Conservation (phyloP, 768 basidiomycete species). For the Suillus plorans region DNA sequence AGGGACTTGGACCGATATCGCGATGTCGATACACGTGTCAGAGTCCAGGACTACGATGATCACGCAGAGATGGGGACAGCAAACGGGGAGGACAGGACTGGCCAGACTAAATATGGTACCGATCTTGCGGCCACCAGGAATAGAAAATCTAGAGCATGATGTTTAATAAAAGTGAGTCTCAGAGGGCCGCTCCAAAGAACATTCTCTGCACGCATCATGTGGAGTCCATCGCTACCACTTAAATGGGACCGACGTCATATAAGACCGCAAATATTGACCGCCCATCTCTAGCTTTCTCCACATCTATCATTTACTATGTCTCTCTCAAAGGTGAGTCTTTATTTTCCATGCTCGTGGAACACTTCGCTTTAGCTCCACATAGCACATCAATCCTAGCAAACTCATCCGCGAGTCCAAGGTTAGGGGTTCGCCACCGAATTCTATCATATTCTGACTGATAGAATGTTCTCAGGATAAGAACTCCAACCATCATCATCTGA, state of each 20-base stretch:
- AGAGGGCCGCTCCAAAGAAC: too few species aligned
- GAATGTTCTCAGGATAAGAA: conserved; percentile 46
- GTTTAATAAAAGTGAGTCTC: too few species aligned
- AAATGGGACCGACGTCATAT: neutral
- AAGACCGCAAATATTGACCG: neutral
- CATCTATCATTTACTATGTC: conserved; percentile 39
- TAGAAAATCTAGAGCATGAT: too few species aligned
- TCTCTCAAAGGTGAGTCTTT: conserved; percentile 52
- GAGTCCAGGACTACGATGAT: too few species aligned
- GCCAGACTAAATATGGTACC: too few species aligned
- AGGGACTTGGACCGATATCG: conserved; percentile 11
- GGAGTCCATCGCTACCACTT: too few species aligned
- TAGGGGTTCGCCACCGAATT: conserved; percentile 11
- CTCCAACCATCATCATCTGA: conserved; percentile 35
- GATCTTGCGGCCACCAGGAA: too few species aligned
- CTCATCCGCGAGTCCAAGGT: conserved; percentile 62
- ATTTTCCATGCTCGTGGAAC: neutral
- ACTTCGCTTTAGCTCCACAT: conserved; percentile 7
- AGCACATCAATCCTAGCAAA: conserved; percentile 70
- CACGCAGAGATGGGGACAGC: too few species aligned
- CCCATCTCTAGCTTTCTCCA: neutral
- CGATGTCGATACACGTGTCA: too few species aligned
- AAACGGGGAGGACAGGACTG: too few species aligned
- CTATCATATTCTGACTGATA: neutral
- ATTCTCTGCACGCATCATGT: too few species aligned